Base-by-base conservation (phyloP, 2,329 filamentous ascomycete species). In the Phaeosphaeriaceae sp. region DNA sequence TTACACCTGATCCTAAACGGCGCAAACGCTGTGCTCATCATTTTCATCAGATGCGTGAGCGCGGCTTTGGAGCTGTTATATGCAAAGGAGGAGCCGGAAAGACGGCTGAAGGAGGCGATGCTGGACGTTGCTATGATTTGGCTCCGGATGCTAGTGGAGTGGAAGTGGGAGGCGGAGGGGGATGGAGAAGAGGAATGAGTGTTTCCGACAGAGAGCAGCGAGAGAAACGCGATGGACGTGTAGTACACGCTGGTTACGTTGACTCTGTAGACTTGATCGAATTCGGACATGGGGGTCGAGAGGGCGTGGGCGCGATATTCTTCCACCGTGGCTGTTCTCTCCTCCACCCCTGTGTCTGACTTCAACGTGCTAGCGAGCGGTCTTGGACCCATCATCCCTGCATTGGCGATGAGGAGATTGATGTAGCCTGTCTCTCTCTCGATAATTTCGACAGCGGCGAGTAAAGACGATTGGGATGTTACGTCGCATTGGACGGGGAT, bases 21-120 rank as follows among this genome's bases (percentile, higher is more conserved):
- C 21, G 61, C 80, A 60, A 73, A 76, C 5, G 61, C 61, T 1
- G 82, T 84, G 0, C 81, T 72, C 20, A 85, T 71, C 69, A 79
- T 76, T 69, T 85, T 85, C 20, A 82, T 78, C 53, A 85, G 61
- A 61, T 84, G 81, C 1, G 78, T 83, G 3, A 77, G 74, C 0
- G 77, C 82, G 0, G 82, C 79, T 65, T 86, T 85, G 49, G 79
- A 67, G 27, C 59, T 61, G 21, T 61, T 66, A 41, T 71, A 70
- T n/a, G 68, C 66, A 56, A 68, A 65, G 1, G 58, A 62, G 27
- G 64, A 56, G 3, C 54, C 57, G 10, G 48, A 31, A 4, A 64
- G 42, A 15, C 66, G 44, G 31, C 58, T 68, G 54, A 65, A 68
- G 9, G 58, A 66, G 11, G 54, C 58, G 36, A 68, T 65, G 46